Evolutionary conservation across 208 protist species (phyloP).

Genomic region (Borovskyia barvae): DNA sequence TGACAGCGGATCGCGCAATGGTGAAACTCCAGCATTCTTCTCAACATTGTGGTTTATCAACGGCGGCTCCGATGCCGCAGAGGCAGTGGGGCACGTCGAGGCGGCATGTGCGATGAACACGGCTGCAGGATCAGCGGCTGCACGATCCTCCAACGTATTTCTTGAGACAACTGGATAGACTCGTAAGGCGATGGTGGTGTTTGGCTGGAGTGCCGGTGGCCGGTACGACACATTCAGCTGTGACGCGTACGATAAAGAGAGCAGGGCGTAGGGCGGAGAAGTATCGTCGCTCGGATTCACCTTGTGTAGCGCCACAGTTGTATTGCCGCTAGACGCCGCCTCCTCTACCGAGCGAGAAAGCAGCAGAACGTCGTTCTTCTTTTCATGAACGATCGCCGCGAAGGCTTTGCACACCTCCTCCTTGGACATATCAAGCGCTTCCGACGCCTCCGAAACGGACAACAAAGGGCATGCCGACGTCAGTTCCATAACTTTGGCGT

Average conservation of each 20-base stretch:
- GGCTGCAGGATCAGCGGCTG: too few species aligned
- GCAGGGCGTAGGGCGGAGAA: conserved; percentile 1
- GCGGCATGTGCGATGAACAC: too few species aligned
- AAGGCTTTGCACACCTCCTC: background rate
- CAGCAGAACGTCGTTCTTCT: conserved; percentile 3
- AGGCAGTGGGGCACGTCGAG: too few species aligned
- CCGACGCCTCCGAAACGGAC: conserved; percentile 17
- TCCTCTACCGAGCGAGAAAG: conserved; percentile 10
- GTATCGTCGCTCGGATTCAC: background rate
- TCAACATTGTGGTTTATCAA: too few species aligned
- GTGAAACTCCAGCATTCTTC: too few species aligned
- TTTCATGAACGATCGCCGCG: background rate
- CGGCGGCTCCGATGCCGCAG: too few species aligned
- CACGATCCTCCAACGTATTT: conserved; percentile 8
- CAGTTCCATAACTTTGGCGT: conserved; percentile 11
- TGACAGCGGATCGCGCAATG: too few species aligned
- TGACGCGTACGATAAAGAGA: conserved; percentile 7
- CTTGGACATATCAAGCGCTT: background rate
- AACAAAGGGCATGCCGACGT: conserved; percentile 10
- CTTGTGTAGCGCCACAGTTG: conserved; percentile 6
- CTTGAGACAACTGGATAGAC: conserved; percentile 20
- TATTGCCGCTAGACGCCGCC: background rate
- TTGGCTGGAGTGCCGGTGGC: conserved; percentile 6
- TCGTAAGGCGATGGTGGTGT: background rate
- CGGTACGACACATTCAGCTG: background rate